Evolutionary conservation across 352 stramenopile genomes (phyloP).

Genomic region (Pythium folliculosum): DNA sequence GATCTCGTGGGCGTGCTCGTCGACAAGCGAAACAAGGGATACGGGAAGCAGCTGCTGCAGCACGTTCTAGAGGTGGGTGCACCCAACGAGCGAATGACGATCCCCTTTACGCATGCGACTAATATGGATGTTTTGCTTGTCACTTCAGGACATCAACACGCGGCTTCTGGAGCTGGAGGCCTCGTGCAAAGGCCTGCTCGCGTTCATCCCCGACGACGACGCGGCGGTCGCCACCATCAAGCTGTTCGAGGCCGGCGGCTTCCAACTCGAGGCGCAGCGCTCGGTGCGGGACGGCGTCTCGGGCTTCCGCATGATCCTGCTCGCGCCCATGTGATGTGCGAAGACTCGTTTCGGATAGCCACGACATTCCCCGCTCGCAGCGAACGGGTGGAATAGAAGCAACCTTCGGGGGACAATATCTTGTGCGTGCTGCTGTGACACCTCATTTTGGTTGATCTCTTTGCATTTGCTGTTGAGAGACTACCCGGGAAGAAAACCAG

Average conservation of each 20-base stretch:
- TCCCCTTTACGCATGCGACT: neutral
- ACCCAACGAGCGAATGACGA: neutral
- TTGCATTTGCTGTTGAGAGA: no score
- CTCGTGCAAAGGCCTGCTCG: conserved; percentile 39
- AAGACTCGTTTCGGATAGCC: neutral
- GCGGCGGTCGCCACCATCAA: conserved; percentile 38
- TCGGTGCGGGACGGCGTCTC: conserved; percentile 29
- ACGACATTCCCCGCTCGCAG: no score
- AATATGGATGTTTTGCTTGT: neutral
- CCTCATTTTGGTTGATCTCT: no score
- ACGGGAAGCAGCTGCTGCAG: conserved; percentile 52
- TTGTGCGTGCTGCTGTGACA: no score
- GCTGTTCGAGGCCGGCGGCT: conserved; percentile 54
- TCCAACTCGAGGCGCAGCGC: conserved; percentile 43
- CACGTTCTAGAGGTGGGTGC: conserved; percentile 49
- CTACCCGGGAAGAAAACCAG: no score
- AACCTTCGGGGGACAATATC: neutral
- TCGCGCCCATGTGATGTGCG: conserved; percentile 15
- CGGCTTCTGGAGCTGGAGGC: conserved; percentile 36
- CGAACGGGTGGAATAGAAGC: conserved; percentile 22
- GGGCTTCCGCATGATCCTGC: conserved; percentile 31
- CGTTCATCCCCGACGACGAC: conserved; percentile 44
- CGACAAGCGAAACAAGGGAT: conserved; percentile 51
- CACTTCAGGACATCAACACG: conserved; percentile 50
- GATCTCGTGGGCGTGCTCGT: conserved; percentile 63